phyloP scores from a whole-genome alignment of 106 monocot genomes.

The Apostasia ramifera region DNA sequence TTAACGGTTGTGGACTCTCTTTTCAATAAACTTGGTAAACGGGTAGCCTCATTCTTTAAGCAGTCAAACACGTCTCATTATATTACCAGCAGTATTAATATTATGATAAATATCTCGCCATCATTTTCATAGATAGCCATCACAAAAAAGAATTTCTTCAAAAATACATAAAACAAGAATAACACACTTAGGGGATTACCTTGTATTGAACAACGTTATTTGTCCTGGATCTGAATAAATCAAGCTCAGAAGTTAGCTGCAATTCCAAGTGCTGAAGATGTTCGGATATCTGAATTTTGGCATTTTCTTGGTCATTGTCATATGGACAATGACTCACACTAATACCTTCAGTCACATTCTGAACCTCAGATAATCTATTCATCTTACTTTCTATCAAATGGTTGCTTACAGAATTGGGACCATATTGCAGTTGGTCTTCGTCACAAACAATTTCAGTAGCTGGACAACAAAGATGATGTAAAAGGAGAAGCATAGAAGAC shows the following conservation, averaged over 20 bases:
- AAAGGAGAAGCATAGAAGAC: background rate
- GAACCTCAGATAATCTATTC: background rate
- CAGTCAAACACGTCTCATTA: too few species aligned
- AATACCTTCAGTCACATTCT: background rate
- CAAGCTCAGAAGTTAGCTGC: slow-evolving; percentile 30
- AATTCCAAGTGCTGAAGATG: slow-evolving; percentile 49
- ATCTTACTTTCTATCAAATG: slow-evolving; percentile 1
- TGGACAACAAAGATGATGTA: slow-evolving; percentile 13
- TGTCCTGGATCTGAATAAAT: slow-evolving; percentile 27
- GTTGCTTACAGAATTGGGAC: slow-evolving; percentile 10
- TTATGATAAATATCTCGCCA: too few species aligned
- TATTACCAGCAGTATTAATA: too few species aligned
- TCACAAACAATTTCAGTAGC: slow-evolving; percentile 43
- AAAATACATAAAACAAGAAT: too few species aligned
- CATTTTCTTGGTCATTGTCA: slow-evolving; percentile 5
- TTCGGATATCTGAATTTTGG: slow-evolving; percentile 24
- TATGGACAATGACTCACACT: slow-evolving; percentile 2
- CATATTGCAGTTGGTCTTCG: slow-evolving; percentile 10
- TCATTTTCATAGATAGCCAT: too few species aligned
- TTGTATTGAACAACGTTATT: slow-evolving; percentile 15
- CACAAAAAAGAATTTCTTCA: too few species aligned
- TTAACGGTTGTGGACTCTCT: too few species aligned
- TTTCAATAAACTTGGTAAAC: too few species aligned
- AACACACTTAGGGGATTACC: slow-evolving; percentile 7
- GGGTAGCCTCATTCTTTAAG: too few species aligned